Base-by-base conservation (phyloP, 768 basidiomycete species). In the Galerina marginata region DNA sequence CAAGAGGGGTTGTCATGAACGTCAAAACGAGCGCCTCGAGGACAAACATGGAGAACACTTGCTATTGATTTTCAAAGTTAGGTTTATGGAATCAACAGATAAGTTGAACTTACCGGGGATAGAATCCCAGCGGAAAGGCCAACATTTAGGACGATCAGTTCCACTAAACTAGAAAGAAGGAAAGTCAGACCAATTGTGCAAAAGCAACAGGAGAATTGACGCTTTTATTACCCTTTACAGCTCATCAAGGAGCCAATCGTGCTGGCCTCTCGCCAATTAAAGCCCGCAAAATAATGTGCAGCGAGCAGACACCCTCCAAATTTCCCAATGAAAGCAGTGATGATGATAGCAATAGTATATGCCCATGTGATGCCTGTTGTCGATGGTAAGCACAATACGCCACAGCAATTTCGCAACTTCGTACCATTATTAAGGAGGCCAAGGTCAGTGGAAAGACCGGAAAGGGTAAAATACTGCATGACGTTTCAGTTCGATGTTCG, bases 31-130 rank as follows among this genome's bases (percentile, higher is more conserved):
- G 76, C 0, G 92, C 90, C 69, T 92, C 90, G 16, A 98, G 79
- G 42, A 98, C 94, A 67, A 98, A 96, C 94, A 97, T 98, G 0
- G 93, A 92, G 75, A 98, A 96, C 6, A 97, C 91, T 25, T 83
- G 83, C 77, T 79, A 66, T n/a, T 39, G 26, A 40, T 20, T 11
- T n/a, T 36, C 6, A 54, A 25, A 20, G 40, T 54, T 2, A 44
- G 39, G 16, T n/a, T 25, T 29, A 9, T 10, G 14, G 7, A 53
- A 38, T 15, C 12, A 20, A 14, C 2, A 56, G 11, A 47, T 10
- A 51, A 11, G 36, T 12, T n/a, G 14, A 25, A 16, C 72, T 49
- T 60, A 83, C 84, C 58, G 68, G 81, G 1, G 87, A 83, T 23
- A 99, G 79, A 52, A 96, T 95, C 0, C 86, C 86, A 3, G 92